Conservation (phyloP, 169 alveolate species). For the Theileria luwenshuni region DNA sequence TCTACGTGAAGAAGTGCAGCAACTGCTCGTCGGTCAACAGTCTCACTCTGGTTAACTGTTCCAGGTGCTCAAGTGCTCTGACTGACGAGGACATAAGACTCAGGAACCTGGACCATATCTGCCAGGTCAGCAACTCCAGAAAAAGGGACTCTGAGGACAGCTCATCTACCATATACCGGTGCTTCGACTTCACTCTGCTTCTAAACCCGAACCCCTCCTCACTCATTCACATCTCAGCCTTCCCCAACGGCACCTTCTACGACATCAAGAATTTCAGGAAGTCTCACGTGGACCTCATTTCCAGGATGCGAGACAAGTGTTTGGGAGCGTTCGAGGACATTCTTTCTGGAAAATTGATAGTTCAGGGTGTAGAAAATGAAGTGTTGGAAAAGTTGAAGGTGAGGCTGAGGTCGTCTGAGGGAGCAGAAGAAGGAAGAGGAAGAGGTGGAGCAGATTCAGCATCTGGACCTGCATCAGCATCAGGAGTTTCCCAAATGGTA, state of each 20-base stretch:
- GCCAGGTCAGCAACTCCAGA: slow-evolving; percentile 38
- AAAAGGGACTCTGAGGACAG: background rate
- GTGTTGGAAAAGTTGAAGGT: background rate
- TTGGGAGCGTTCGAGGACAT: slow-evolving; percentile 15
- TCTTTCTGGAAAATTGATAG: slow-evolving; percentile 1
- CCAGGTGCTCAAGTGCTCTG: slow-evolving; percentile 37
- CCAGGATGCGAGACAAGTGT: slow-evolving; percentile 34
- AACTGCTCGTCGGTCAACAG: slow-evolving; percentile 47
- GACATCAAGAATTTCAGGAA: slow-evolving; percentile 67
- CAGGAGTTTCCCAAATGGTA: background rate
- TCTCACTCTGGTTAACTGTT: slow-evolving; percentile 44
- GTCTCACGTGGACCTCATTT: slow-evolving; percentile 42
- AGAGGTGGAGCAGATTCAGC: background rate
- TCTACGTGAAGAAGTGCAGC: slow-evolving; percentile 60
- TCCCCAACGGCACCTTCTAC: slow-evolving; percentile 69
- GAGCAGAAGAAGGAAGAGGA: slow-evolving; percentile 2
- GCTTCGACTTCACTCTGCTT: slow-evolving; percentile 64
- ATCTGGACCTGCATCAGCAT: background rate
- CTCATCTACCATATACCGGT: slow-evolving; percentile 21
- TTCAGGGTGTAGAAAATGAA: background rate
- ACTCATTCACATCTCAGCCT: slow-evolving; percentile 58
- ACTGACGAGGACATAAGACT: slow-evolving; percentile 55
- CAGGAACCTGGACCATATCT: slow-evolving; percentile 54
- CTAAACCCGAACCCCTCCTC: slow-evolving; percentile 49
- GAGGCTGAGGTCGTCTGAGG: background rate